Evolutionary conservation across 2,329 filamentous ascomycete genomes (phyloP).

Genomic region (Ceratocystis huliohia): DNA sequence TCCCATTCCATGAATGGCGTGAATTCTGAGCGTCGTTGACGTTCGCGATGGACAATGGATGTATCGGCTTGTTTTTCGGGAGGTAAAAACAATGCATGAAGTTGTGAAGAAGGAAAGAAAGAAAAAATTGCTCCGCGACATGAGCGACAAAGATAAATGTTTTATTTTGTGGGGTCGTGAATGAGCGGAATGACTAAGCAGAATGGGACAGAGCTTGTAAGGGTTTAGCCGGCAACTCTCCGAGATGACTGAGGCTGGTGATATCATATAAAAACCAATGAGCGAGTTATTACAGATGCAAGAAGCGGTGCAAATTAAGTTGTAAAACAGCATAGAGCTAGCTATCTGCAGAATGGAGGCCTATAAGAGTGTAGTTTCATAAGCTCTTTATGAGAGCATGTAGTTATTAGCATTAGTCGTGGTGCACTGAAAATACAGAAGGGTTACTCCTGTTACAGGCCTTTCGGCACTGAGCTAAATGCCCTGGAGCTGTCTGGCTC

Average conservation of each 20-base stretch:
- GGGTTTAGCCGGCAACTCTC: slow-evolving; percentile 11
- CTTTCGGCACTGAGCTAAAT: background rate
- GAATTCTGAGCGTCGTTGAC: no score
- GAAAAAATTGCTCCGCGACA: background rate
- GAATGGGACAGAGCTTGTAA: background rate
- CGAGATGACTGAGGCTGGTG: background rate
- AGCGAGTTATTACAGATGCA: background rate
- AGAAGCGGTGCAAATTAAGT: background rate
- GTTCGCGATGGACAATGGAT: background rate
- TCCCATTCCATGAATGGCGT: no score
- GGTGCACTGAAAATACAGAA: background rate
- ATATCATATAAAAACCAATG: background rate
- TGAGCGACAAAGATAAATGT: slow-evolving; percentile 10
- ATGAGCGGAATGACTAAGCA: slow-evolving; percentile 16
- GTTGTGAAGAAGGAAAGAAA: background rate
- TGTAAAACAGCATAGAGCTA: background rate
- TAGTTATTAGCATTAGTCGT: background rate
- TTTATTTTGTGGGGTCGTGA: slow-evolving; percentile 15
- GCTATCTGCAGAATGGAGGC: no score
- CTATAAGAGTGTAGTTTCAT: no score
- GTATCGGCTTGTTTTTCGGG: background rate
- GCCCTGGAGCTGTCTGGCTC: background rate
- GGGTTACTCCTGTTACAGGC: background rate
- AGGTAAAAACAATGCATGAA: background rate
- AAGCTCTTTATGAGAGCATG: no score